Conservation (phyloP, 495 filamentous ascomycete species). For the Hypoxylon fragiforme region DNA sequence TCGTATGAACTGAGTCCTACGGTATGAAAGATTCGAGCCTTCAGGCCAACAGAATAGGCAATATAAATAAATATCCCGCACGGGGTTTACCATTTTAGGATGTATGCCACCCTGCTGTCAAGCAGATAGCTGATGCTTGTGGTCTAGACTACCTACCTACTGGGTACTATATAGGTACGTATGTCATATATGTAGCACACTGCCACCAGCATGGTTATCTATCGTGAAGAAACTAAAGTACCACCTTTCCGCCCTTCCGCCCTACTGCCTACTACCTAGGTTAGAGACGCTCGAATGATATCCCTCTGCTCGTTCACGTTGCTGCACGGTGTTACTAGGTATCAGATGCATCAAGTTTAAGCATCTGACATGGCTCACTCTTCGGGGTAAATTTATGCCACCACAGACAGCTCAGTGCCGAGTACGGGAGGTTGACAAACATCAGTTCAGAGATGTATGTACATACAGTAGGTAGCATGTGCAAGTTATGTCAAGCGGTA, state of each 20-base stretch:
- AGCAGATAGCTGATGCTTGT: too few relatives aligned
- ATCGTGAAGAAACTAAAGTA: background rate
- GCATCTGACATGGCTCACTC: conserved; percentile 13
- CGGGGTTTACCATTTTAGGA: too few relatives aligned
- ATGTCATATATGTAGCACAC: too few relatives aligned
- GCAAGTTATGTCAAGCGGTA: too few relatives aligned
- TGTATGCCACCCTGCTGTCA: too few relatives aligned
- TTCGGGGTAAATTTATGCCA: conserved; percentile 17
- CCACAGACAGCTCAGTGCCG: background rate
- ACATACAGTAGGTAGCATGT: conserved; percentile 2
- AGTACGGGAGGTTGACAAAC: conserved; percentile 13
- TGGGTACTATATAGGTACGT: too few relatives aligned
- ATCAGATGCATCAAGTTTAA: conserved; percentile 3
- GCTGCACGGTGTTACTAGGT: conserved; percentile 14
- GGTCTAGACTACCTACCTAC: too few relatives aligned
- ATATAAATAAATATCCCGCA: too few relatives aligned
- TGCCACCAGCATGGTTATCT: conserved; percentile 1
- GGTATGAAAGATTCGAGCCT: too few relatives aligned
- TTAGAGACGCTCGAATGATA: conserved; percentile 25
- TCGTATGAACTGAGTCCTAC: too few relatives aligned
- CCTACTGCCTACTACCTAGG: conserved; percentile 1
- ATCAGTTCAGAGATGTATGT: too few relatives aligned
- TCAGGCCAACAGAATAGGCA: too few relatives aligned
- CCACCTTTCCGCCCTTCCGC: conserved; percentile 26
- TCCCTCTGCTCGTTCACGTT: conserved; percentile 27